Evolutionary conservation across 2,329 filamentous ascomycete genomes (phyloP), one percentile per base, ranked within the genome.

Genomic region (Colletotrichum higginsianum): DNA sequence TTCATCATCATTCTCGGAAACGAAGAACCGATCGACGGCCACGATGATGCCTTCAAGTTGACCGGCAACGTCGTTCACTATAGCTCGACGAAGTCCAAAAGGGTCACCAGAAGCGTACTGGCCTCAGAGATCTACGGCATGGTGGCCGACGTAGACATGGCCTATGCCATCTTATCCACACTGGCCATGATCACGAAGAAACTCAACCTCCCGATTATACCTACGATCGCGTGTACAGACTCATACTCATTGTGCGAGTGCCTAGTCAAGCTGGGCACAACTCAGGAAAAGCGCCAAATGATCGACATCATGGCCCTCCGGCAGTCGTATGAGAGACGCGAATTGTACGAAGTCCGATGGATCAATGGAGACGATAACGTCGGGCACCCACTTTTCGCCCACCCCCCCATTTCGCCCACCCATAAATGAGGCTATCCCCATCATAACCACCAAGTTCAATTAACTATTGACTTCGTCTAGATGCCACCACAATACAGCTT

Each of bases 281-380:
- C 66, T 0, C 69, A 74, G 23, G 70, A 77, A n/a, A 75, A 77
- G 35, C 4, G 71, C 1, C 26, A 72, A 0, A 76, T 74, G 61
- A 74, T 76, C 35, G 70, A 77, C 53, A 74, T 77, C 15, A 75
- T 77, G 53, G 60, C 64, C 0, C 15, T 78, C 0, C 26, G 72
- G 0, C 52, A 77, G 61, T 72, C 63, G 0, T 77, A 77, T 47
- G 69, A 77, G 26, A 30, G 65, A 0, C 23, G 65, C 1, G 69
- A 77, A 38, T 35, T 75, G 0, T 12, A 38, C 2, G 69, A 76
- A 30, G 55, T 78, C 16, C 16, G 52, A 21, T 78, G 44, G 62
- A 65, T 65, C n/a, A 57, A 58, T 8, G 30, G 62, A 2, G 26
- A 64, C 1, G 18, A 65, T 11, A 65, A n/a, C n/a, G n/a, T n/a